Evolutionary conservation across 495 filamentous ascomycete genomes (phyloP).

Genomic region (Penicillium egyptiacum): DNA sequence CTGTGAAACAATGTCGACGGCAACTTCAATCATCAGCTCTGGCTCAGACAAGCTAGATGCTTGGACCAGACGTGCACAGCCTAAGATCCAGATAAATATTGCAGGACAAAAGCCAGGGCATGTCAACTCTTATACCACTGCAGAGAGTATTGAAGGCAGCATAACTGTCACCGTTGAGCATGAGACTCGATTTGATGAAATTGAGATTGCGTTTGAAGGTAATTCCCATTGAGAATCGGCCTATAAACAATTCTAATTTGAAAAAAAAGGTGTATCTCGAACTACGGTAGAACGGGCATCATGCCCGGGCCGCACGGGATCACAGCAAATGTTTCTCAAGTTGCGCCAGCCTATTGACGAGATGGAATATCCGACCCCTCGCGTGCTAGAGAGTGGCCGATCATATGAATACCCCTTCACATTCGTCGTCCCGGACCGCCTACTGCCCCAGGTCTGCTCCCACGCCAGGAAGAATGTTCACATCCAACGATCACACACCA

Average conservation of each 20-base stretch:
- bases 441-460: slow-evolving; percentile 62
- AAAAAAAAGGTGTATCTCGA: slow-evolving; percentile 41
- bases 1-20: slow-evolving; percentile 18
- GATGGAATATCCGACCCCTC: slow-evolving; percentile 64
- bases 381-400: slow-evolving; percentile 64
- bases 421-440: slow-evolving; percentile 77
- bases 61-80: slow-evolving; percentile 30
- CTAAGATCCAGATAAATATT: slow-evolving; percentile 39
- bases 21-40: slow-evolving; percentile 31
- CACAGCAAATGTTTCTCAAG: slow-evolving; percentile 69
- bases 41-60: slow-evolving; percentile 33
- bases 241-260: slow-evolving; percentile 20
- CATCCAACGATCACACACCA: slow-evolving; percentile 69
- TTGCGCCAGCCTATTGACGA: slow-evolving; percentile 77
- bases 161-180: slow-evolving; percentile 58
- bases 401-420: slow-evolving; percentile 78
- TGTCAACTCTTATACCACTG: slow-evolving; percentile 56
- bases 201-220: slow-evolving; percentile 83
- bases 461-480: slow-evolving; percentile 56
- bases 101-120: slow-evolving; percentile 36
- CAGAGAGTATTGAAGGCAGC: slow-evolving; percentile 59
- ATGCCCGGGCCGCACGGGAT: slow-evolving; percentile 51
- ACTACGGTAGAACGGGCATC: slow-evolving; percentile 54
- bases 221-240: slow-evolving; percentile 28
- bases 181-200: slow-evolving; percentile 73